Evolutionary conservation across 179 eudicot species (phyloP).

Genomic region (Spergularia azorica): DNA sequence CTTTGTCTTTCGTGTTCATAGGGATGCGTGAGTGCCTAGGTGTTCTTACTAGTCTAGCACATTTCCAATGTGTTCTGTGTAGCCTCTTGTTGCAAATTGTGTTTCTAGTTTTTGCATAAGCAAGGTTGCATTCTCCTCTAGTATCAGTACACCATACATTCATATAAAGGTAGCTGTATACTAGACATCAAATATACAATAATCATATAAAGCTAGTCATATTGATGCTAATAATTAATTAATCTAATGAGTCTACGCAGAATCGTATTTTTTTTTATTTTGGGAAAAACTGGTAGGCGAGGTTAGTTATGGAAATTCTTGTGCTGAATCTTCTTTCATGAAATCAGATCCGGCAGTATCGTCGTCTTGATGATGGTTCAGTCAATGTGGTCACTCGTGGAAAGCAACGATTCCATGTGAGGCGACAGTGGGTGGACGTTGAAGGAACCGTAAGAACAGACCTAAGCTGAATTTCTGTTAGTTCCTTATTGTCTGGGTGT

Average conservation of each 20-base stretch:
- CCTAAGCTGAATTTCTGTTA: conserved; percentile 10
- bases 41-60: too few relatives aligned
- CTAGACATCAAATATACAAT: too few relatives aligned
- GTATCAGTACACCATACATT: too few relatives aligned
- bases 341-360: conserved; percentile 74
- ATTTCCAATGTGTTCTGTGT: too few relatives aligned
- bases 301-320: neutral
- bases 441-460: conserved; percentile 76
- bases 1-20: too few relatives aligned
- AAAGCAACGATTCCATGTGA: conserved; percentile 80
- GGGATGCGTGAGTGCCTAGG: too few relatives aligned
- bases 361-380: conserved; percentile 89
- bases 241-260: conserved; percentile 7
- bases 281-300: neutral
- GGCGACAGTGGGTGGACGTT: conserved; percentile 74
- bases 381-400: conserved; percentile 89
- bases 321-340: neutral
- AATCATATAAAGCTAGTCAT: neutral
- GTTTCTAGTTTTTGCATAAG: neutral
- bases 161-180: too few relatives aligned
- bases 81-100: too few relatives aligned
- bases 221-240: neutral
- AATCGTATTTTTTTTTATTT: neutral
- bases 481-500: conserved; percentile 14
- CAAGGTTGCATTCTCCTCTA: neutral